Conservation (phyloP, 495 filamentous ascomycete species). For the Penicillium bialowiezense region DNA sequence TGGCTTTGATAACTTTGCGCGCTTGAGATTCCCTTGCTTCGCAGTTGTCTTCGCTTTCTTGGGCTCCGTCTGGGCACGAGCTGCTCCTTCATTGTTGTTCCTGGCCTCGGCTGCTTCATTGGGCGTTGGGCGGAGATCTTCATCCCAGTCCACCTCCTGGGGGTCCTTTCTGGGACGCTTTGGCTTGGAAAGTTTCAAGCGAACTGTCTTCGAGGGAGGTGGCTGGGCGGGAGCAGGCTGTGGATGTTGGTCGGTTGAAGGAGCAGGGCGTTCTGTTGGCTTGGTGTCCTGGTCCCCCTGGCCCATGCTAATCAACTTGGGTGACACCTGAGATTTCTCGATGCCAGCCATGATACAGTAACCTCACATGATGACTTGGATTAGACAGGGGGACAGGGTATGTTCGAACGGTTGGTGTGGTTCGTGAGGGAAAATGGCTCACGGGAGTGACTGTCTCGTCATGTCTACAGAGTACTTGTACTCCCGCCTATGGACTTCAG, state of each 20-base stretch:
- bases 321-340: too few species aligned
- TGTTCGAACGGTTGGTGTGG: too few species aligned
- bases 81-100: slow-evolving; percentile 5
- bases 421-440: too few species aligned
- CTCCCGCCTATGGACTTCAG: too few species aligned
- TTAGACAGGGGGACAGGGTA: too few species aligned
- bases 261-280: not conserved
- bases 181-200: slow-evolving; percentile 6
- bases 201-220: slow-evolving; percentile 13
- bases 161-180: not conserved
- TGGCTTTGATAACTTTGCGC: slow-evolving; percentile 5
- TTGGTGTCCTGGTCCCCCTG: not conserved
- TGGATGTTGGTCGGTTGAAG: not conserved
- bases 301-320: not conserved
- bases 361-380: not conserved
- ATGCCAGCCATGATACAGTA: not conserved
- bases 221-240: not conserved
- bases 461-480: too few species aligned
- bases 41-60: not conserved
- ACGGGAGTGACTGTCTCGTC: too few species aligned
- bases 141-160: slow-evolving; percentile 32
- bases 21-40: slow-evolving; percentile 3
- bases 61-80: slow-evolving; percentile 15
- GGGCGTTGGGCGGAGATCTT: slow-evolving; percentile 32
- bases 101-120: slow-evolving; percentile 6